phyloP scores from a whole-genome alignment of 441 rosid genomes.

The Populus trichocarpa region DNA sequence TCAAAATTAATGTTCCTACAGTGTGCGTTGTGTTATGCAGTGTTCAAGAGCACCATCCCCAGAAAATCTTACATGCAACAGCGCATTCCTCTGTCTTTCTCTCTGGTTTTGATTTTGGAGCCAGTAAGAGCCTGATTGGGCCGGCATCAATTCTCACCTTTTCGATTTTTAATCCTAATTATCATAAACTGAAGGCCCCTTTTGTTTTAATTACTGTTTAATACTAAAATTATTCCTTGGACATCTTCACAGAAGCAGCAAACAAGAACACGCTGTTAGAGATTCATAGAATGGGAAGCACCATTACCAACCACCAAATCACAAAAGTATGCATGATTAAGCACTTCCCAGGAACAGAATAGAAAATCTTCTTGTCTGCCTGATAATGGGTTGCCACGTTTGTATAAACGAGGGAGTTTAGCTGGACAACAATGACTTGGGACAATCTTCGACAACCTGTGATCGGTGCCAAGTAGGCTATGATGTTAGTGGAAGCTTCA shows the following conservation, averaged over 20 bases:
- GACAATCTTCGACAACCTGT: conserved; percentile 4
- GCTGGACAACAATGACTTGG: conserved; percentile 17
- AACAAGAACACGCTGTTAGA: conserved; percentile 9
- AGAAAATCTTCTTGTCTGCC: background rate
- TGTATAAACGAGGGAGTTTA: conserved; percentile 6
- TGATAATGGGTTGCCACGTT: conserved; percentile 26
- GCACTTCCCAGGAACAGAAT: conserved; percentile 4
- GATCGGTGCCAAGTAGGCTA: conserved; percentile 23
- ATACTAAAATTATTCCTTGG: conserved; percentile 7
- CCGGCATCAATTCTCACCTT: background rate
- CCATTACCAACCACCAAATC: background rate
- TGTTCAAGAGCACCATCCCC: background rate
- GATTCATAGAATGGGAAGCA: background rate
- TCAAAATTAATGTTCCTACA: background rate
- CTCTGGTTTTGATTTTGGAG: background rate
- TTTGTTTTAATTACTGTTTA: too few species aligned
- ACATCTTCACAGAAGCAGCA: conserved; percentile 3
- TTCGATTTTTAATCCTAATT: background rate
- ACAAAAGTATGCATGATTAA: conserved; percentile 7
- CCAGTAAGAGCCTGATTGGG: background rate
- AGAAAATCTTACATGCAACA: background rate
- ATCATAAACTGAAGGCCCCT: background rate
- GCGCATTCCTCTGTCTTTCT: background rate
- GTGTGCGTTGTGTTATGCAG: background rate
- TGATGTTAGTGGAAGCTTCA: conserved; percentile 20